Evolutionary conservation across 495 filamentous ascomycete species (phyloP), one percentile per base, ranked within the genome.

Genomic region (Hypomontagnella monticulosa): DNA sequence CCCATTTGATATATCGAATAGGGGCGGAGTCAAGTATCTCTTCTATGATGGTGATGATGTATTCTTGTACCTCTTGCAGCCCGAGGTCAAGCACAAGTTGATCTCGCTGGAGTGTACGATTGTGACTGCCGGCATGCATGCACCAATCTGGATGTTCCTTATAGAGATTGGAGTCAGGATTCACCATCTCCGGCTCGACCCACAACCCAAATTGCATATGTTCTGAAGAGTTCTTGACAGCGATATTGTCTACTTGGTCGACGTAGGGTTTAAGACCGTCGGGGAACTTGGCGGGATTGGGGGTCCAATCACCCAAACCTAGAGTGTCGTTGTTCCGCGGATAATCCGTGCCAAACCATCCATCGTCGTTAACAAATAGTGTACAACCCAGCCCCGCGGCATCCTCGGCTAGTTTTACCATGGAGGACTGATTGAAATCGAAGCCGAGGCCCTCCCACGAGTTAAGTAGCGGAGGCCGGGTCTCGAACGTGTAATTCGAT

Each of bases 121-220:
- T 79, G 57, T 87, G 83, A 0, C 50, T 37, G 4, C 81, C 83
- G 4, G 80, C 80, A 49, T 85, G 81, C 34, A 87, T 67, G 1
- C 71, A 80, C 84, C 84, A 87, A 49, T 85, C 81, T 0, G 84
- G 84, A 60, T 87, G 84, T 36, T 78, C 65, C 7, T 75, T 59
- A 66, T 85, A 87, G 4, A 87, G 77, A 37, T 70, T 77, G 3
- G 83, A 85, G 36, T 83, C 77, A 0, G 83, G 82, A 40, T 83
- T 85, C 51, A 87, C 81, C 83, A 87, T 87, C 52, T 87, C 83
- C 0, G 83, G 84, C 64, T 87, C 84, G 3, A 87, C 71, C 83
- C 83, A 87, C 15, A 87, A 75, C 10, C 84, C 84, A 47, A 87
- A 85, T 36, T 76, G 73, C 47, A 87, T 66, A 4, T 78, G 69